Evolutionary conservation across 768 basidiomycete species (phyloP), one percentile per base, ranked within the genome.

Genomic region (Leucogyrophana mollusca): DNA sequence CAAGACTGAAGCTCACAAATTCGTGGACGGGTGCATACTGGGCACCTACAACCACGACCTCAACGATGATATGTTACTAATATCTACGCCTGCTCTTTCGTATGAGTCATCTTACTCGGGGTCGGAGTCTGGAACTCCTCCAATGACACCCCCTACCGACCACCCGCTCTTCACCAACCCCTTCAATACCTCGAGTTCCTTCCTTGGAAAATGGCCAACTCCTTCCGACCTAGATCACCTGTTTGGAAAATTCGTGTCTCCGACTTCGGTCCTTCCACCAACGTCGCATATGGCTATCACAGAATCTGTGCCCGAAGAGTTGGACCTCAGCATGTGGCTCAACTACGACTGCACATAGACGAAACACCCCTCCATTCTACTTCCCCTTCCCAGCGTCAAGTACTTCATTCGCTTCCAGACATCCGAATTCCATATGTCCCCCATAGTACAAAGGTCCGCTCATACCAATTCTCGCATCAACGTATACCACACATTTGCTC

Each of bases 211-310:
- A n/a, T n/a, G n/a, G n/a, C n/a, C n/a, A n/a, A n/a, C n/a, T 38
- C 2, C 25, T 27, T 24, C 44, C 13, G 44, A 41, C 14, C 45
- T 65, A 43, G 66, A 65, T 17, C 55, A 65, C 45, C 35, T 66
- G 7, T 67, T 65, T 16, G 64, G 55, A 18, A 66, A 57, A n/a
- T 24, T 56, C 9, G 48, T 66, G 23, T 59, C 58, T 14, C 63
- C 62, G 6, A 40, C 27, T 30, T 13, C n/a, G n/a, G n/a, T n/a
- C n/a, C n/a, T n/a, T n/a, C n/a, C n/a, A n/a, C n/a, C n/a, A n/a
- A n/a, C n/a, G n/a, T n/a, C 6, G 13, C 27, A 6, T 13, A 30
- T 30, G 27, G 7, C 27, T 30, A 30, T 30, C 13, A 6, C 27
- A 30, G 27, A 30, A 30, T 30, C 27, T 13, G 13, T 13, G 27